phyloP scores from a whole-genome alignment of 2,329 filamentous ascomycete genomes.

The Balansia obtecta region DNA sequence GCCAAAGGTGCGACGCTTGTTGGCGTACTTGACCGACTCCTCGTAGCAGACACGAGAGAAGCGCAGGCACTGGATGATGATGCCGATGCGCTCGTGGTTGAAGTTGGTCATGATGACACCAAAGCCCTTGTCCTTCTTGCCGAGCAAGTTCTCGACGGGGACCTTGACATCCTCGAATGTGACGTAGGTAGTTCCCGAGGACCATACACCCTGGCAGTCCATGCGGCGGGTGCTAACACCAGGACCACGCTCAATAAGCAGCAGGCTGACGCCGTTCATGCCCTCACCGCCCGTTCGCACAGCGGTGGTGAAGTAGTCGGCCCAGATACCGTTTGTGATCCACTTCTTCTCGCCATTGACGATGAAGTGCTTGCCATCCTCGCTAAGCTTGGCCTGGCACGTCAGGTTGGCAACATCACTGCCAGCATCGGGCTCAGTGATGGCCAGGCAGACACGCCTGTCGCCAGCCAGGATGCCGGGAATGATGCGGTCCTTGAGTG shows the following conservation, averaged over 20 bases:
- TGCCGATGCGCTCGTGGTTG: slow-evolving; percentile 97
- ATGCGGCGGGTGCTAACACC: slow-evolving; percentile 89
- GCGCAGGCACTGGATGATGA: slow-evolving; percentile 93
- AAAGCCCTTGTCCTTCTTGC: slow-evolving; percentile 97
- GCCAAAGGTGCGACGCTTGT: slow-evolving; percentile 94
- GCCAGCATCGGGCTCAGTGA: slow-evolving; percentile 92
- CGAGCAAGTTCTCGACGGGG: slow-evolving; percentile 94
- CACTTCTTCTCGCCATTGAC: slow-evolving; percentile 99
- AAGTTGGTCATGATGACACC: slow-evolving; percentile 99
- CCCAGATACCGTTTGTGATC: slow-evolving; percentile 98
- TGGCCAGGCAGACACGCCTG: slow-evolving; percentile 94
- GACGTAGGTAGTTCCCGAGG: slow-evolving; percentile 88
- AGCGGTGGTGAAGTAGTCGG: slow-evolving; percentile 94
- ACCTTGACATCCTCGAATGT: slow-evolving; percentile 99
- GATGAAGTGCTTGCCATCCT: slow-evolving; percentile 97
- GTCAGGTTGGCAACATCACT: slow-evolving; percentile 91
- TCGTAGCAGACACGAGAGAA: slow-evolving; percentile 97
- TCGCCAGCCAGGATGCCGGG: slow-evolving; percentile 82
- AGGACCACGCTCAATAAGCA: slow-evolving; percentile 82
- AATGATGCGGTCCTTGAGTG: slow-evolving; percentile 73
- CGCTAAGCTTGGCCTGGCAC: slow-evolving; percentile 87
- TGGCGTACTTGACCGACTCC: slow-evolving; percentile 89
- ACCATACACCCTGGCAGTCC: slow-evolving; percentile 98
- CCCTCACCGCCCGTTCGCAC: slow-evolving; percentile 80
- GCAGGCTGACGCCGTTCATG: slow-evolving; percentile 84